These are phyloP conservation scores for Fusarium tjaetaba DNA, from an alignment of 2,329 filamentous ascomycete genomes.

Conservation along the genomic window DNA sequence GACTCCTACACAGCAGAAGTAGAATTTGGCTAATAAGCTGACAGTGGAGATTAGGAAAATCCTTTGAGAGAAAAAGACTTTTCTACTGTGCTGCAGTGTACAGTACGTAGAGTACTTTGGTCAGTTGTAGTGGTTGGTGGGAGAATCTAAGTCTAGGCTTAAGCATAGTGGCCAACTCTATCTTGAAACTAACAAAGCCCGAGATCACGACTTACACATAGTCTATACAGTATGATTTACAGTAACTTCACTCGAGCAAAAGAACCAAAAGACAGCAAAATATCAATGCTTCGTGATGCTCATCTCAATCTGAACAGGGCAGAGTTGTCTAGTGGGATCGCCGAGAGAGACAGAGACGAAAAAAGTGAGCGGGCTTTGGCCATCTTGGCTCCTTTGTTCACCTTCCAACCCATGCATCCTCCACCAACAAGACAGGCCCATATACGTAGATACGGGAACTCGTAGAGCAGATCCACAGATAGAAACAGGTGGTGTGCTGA, in stretches of 20 bases:
- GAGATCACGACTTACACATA: not conserved
- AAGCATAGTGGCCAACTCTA: conserved; percentile 27
- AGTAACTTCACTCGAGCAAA: not conserved
- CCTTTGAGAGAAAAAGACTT: not conserved
- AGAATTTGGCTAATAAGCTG: conserved; percentile 20
- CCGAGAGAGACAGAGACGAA: not conserved
- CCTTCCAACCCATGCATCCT: conserved; percentile 22
- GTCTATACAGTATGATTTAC: not conserved
- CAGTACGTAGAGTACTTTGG: not conserved
- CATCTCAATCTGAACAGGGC: not conserved
- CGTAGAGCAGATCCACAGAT: not conserved
- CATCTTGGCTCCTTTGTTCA: conserved; percentile 29
- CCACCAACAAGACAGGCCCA: conserved; percentile 7
- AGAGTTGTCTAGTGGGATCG: conserved; percentile 6
- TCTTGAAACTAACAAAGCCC: conserved; percentile 7
- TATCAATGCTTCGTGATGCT: not conserved
- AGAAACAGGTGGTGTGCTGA: conserved; percentile 14
- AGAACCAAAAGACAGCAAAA: not conserved
- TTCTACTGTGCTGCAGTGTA: not conserved
- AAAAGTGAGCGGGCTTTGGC: conserved; percentile 1
- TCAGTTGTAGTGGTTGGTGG: not conserved
- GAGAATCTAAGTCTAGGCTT: conserved; percentile 3
- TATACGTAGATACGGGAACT: conserved; percentile 10
- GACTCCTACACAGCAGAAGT: too few species aligned
- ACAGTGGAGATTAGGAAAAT: conserved; percentile 12